Conservation (phyloP, 1,284 basidiomycete genomes). For the Abortiporus biennis region DNA sequence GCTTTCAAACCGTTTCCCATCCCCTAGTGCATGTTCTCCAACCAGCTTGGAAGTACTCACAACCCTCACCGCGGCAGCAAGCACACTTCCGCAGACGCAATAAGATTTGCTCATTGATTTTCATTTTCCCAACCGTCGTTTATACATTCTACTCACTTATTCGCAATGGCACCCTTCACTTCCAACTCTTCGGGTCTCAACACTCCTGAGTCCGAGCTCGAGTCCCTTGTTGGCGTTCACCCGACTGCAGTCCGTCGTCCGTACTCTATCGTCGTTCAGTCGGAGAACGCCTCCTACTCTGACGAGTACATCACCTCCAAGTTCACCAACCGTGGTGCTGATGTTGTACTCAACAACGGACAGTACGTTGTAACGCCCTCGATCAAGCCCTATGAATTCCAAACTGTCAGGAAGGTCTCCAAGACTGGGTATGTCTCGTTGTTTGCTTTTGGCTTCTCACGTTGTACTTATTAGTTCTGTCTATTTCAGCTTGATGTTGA, state of each 20-base stretch:
- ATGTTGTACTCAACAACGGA: constrained; percentile 62
- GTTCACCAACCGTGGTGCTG: constrained; percentile 80
- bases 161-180: constrained; percentile 46
- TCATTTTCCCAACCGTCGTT: constrained; percentile 17
- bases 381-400: constrained; percentile 82
- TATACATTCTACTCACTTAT: constrained; percentile 12
- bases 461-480: constrained; percentile 8
- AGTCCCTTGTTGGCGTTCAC: constrained; percentile 67
- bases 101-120: constrained; percentile 42
- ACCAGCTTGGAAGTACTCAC: constrained; percentile 77
- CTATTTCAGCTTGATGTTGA: constrained; percentile 83
- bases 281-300: constrained; percentile 77
- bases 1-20: constrained; percentile 3
- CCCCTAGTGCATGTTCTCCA: constrained; percentile 74
- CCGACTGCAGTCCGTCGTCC: constrained; percentile 80
- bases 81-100: constrained; percentile 60
- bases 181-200: constrained; percentile 55
- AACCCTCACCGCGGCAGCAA: constrained; percentile 73
- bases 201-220: constrained; percentile 61
- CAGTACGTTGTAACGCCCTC: constrained; percentile 78
- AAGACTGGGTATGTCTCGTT: constrained; percentile 79
- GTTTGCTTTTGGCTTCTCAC: constrained; percentile 8
- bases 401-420: constrained; percentile 81
- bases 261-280: constrained; percentile 78
- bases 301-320: constrained; percentile 80